These are phyloP conservation scores for Fusarium sp. DNA, from an alignment of 2,329 filamentous ascomycete species.

Conservation along the genomic window DNA sequence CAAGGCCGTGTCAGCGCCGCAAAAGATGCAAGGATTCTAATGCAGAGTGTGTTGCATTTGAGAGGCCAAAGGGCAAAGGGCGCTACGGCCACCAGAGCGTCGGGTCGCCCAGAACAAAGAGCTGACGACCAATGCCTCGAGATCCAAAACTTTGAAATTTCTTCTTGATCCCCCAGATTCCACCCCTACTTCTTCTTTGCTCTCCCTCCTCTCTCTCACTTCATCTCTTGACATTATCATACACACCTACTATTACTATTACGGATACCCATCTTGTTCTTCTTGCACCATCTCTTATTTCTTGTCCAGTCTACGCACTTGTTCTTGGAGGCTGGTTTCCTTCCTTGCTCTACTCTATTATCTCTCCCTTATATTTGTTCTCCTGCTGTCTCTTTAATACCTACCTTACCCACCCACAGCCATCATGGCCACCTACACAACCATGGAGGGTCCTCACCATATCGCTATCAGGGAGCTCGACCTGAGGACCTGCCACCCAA, in stretches of 20 bases:
- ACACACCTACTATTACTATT: slow-evolving; percentile 11
- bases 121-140: slow-evolving; percentile 30
- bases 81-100: slow-evolving; percentile 45
- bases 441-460: slow-evolving; percentile 49
- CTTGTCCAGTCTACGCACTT: slow-evolving; percentile 31
- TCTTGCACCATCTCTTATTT: slow-evolving; percentile 8
- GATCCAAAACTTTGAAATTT: slow-evolving; percentile 39
- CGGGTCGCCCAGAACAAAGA: slow-evolving; percentile 35
- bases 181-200: slow-evolving; percentile 28
- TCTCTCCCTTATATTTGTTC: slow-evolving; percentile 18
- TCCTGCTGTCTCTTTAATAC: slow-evolving; percentile 10
- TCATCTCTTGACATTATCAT: slow-evolving; percentile 21
- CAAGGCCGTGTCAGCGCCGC: slow-evolving; percentile 36
- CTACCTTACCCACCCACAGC: slow-evolving; percentile 2
- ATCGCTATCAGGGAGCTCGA: slow-evolving; percentile 61
- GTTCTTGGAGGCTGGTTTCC: slow-evolving; percentile 44
- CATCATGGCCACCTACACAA: slow-evolving; percentile 34
- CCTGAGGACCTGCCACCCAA: slow-evolving; percentile 59
- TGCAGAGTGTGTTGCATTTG: slow-evolving; percentile 41
- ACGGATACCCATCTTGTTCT: slow-evolving; percentile 18
- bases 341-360: slow-evolving; percentile 19
- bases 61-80: slow-evolving; percentile 41
- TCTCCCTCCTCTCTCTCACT: slow-evolving; percentile 19
- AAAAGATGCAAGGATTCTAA: slow-evolving; percentile 39
- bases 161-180: slow-evolving; percentile 32